Percentiles rank a stretch among this genome's conserved stretches.
phyloP scores from a whole-genome alignment of 345 rosid species.

The Pugionium dolabratum region DNA sequence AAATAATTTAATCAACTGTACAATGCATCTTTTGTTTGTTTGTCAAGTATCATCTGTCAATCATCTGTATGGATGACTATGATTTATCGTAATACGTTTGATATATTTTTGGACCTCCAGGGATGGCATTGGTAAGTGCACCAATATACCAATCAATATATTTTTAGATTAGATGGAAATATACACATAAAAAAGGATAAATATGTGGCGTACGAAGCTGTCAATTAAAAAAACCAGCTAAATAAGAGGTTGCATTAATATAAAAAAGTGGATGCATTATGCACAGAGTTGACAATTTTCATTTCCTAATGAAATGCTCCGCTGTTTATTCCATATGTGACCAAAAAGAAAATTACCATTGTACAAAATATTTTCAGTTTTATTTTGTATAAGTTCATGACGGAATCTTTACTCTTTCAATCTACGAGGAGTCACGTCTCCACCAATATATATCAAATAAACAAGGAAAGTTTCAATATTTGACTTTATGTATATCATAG shows the following conservation, averaged over 20 bases:
- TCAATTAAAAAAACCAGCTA: not conserved
- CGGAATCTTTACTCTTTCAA: constrained; percentile 4
- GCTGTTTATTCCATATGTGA: constrained; percentile 1
- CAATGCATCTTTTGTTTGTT: too few relatives aligned
- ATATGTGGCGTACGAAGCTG: too few relatives aligned
- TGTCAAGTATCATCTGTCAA: too few relatives aligned
- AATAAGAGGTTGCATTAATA: constrained; percentile 5
- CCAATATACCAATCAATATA: too few relatives aligned
- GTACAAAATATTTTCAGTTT: not conserved
- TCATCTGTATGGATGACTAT: too few relatives aligned
- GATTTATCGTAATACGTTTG: too few relatives aligned
- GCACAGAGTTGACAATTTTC: constrained; percentile 13
- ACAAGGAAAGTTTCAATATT: not conserved
- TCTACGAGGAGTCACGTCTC: constrained; percentile 5
- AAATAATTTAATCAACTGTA: too few relatives aligned
- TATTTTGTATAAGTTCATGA: not conserved
- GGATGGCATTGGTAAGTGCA: too few relatives aligned
- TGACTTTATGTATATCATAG: not conserved
- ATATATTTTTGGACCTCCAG: too few relatives aligned
- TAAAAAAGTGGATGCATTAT: too few relatives aligned
- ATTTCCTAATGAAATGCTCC: constrained; percentile 17
- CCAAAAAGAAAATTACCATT: not conserved
- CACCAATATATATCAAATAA: not conserved
- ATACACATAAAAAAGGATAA: too few relatives aligned
- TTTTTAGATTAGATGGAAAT: too few relatives aligned